Evolutionary conservation across 495 filamentous ascomycete species (phyloP).

Genomic region (Hyaloscypha hepaticicola): DNA sequence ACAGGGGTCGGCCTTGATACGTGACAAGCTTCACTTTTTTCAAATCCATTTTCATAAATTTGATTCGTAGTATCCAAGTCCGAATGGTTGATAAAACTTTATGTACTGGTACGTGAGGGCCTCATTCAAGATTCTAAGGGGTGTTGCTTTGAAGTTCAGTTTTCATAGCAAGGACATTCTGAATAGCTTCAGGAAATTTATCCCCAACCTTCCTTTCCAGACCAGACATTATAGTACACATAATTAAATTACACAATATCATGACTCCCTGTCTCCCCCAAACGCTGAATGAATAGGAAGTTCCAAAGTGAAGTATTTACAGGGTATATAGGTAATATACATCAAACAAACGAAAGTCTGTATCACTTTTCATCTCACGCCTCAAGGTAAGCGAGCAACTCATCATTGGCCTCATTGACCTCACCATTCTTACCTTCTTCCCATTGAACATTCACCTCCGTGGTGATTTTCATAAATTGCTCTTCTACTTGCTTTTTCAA

Average conservation of each 20-base stretch:
- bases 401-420: slow-evolving; percentile 13
- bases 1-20: slow-evolving; percentile 7
- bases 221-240: background rate
- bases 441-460: slow-evolving; percentile 19
- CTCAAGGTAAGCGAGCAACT: slow-evolving; percentile 10
- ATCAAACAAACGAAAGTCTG: background rate
- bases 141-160: background rate
- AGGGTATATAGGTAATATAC: background rate
- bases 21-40: slow-evolving; percentile 1
- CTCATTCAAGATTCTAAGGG: too few relatives aligned
- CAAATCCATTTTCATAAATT: background rate
- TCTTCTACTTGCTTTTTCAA: slow-evolving; percentile 7
- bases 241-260: slow-evolving; percentile 13
- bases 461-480: slow-evolving; percentile 18
- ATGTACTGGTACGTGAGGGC: too few relatives aligned
- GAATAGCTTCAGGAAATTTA: background rate
- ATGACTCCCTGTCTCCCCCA: background rate
- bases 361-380: background rate
- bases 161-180: background rate
- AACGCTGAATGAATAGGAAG: background rate
- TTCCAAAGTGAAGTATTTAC: background rate
- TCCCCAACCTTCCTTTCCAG: background rate
- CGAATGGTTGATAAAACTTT: too few relatives aligned
- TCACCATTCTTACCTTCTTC: slow-evolving; percentile 2
- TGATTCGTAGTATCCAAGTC: too few relatives aligned